Base-by-base conservation (phyloP, 78 protist species). In the Dictyostelium capitatum region DNA sequence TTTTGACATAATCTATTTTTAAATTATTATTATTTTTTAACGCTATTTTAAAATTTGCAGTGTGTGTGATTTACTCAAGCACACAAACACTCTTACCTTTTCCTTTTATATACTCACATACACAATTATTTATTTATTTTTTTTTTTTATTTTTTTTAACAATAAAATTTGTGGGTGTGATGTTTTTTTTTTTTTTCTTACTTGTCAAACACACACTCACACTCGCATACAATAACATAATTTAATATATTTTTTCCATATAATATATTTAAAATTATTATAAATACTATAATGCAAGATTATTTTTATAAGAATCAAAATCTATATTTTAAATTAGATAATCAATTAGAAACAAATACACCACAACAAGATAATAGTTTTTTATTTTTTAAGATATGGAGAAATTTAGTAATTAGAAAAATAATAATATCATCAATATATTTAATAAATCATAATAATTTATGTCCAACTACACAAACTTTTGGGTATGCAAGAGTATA, bases 251-350 rank as follows among this genome's bases (percentile, higher is more conserved):
- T 51, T 14, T 51, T 51, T 4, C 56, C 15, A 51, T 51, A 37
- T 37, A 37, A 37, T 37, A 3, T 37, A 37, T 37, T 3, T 37
- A 37, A 37, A 37, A 37, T 37, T n/a, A n/a, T 23, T 59, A 23
- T 59, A 19, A 7, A 59, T 59, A 19, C 19, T 7, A 17, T 17
- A 65, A 65, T 30, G 7, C 12, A 23, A 17, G 32, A 30, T n/a
- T 65, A 23, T 65, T 65, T n/a, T 65, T 14, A 65, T 65, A 30
- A 30, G 15, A 30, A 23, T 65, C 32, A 30, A 30, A 23, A 30
- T 28, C 28, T 65, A 30, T 65, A 30, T 23, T 65, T 65, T 65
- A 65, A n/a, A 65, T n/a, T 65, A n/a, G 65, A 56, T 56, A 56
- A 56, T 8, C 19, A 56, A 1, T 19, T 1, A 20, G 8, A 56